Conservation (phyloP, 2,329 filamentous ascomycete genomes). For the Epichloe sibirici region DNA sequence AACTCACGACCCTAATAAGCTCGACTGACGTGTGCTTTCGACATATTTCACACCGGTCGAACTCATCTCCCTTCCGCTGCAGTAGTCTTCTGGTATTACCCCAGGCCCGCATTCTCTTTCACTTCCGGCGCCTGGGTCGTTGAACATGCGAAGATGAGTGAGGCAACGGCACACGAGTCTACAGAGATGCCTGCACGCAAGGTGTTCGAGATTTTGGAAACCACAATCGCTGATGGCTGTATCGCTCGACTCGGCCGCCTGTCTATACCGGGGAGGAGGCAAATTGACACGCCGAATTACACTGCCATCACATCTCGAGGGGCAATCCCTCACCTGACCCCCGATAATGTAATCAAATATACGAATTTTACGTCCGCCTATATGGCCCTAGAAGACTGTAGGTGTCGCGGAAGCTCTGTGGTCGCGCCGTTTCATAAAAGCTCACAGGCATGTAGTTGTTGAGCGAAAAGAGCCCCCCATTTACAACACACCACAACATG, state of each 20-base stretch:
- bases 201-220: conserved; percentile 35
- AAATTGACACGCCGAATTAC: conserved; percentile 75
- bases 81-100: no score
- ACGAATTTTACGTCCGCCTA: conserved; percentile 60
- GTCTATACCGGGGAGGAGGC: conserved; percentile 44
- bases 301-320: conserved; percentile 73
- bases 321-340: conserved; percentile 74
- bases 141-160: conserved; percentile 15
- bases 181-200: conserved; percentile 14
- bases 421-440: not conserved
- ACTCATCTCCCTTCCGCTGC: not conserved
- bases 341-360: conserved; percentile 62
- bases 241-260: conserved; percentile 58
- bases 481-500: conserved; percentile 25
- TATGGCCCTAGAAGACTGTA: conserved; percentile 86
- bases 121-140: not conserved
- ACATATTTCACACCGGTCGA: not conserved
- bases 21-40: not conserved
- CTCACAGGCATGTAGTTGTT: conserved; percentile 31
- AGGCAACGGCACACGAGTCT: conserved; percentile 10
- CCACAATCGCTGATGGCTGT: conserved; percentile 24
- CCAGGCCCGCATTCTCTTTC: no score
- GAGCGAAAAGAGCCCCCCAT: conserved; percentile 42
- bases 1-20: no score
- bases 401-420: conserved; percentile 18